A percentile compares a stretch with the other conserved stretches of the same genome.
Conservation (phyloP, 208 protist genomes). For the Crithidia brevicula region DNA sequence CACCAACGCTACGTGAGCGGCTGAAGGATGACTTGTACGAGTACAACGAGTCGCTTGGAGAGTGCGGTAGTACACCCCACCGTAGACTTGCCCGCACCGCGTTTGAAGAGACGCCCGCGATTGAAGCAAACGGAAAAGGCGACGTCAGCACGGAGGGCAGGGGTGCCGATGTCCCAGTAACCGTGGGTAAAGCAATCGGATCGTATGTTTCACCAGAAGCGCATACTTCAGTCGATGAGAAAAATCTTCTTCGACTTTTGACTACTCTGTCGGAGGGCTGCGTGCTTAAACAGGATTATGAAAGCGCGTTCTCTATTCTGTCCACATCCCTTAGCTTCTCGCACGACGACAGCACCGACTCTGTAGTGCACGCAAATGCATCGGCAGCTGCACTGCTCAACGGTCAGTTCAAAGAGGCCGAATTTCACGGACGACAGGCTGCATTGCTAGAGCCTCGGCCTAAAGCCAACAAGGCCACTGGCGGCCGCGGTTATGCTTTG, state of each 20-base stretch:
- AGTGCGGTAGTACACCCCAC: conserved; percentile 78
- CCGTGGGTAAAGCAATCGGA: conserved; percentile 49
- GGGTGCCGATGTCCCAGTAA: conserved; percentile 12
- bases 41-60: conserved; percentile 54
- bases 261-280: conserved; percentile 83
- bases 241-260: conserved; percentile 72
- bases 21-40: conserved; percentile 82
- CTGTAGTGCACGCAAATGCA: conserved; percentile 72
- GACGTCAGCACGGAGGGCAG: background rate
- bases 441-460: conserved; percentile 55
- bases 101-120: conserved; percentile 36
- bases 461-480: conserved; percentile 7
- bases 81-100: conserved; percentile 51
- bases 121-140: conserved; percentile 4
- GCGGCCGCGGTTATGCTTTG: conserved; percentile 52
- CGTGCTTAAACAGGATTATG: conserved; percentile 42
- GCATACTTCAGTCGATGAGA: conserved; percentile 69
- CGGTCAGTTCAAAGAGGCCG: conserved; percentile 75
- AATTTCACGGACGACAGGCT: conserved; percentile 78
- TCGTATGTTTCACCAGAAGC: conserved; percentile 48
- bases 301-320: conserved; percentile 61
- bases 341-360: conserved; percentile 61
- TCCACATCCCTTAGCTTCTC: conserved; percentile 61
- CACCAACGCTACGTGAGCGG: conserved; percentile 41
- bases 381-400: conserved; percentile 53